Percentiles rank a stretch among this genome's conserved stretches.
These are phyloP conservation scores for Hyaloraphidium curvatum DNA, from an alignment of 192 early-diverging fungal genomes.

Conservation along the genomic window DNA sequence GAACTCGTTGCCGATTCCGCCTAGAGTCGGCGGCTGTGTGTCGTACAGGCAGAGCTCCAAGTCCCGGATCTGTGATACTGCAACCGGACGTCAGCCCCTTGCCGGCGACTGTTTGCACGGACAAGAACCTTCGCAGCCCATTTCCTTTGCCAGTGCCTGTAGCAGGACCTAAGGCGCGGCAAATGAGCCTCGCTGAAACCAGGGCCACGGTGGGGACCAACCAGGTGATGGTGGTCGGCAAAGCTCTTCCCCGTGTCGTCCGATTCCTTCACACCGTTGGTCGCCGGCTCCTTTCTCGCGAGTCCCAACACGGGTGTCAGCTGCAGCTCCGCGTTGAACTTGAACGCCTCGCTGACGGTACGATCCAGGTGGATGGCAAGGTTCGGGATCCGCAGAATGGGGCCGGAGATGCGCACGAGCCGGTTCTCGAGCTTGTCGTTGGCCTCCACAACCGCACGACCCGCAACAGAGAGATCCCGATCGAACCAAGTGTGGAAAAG, in stretches of 20 bases:
- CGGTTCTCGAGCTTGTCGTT: constrained; percentile 44
- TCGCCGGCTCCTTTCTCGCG: constrained; percentile 26
- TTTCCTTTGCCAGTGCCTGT: no score
- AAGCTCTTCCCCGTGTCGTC: constrained; percentile 6
- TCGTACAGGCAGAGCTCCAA: constrained; percentile 97
- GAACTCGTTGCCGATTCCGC: constrained; percentile 81
- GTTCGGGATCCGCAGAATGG: constrained; percentile 88
- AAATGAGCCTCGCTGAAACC: background rate
- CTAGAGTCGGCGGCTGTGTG: constrained; percentile 72
- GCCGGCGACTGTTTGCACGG: no score
- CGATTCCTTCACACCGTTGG: constrained; percentile 12
- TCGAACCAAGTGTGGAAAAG: constrained; percentile 99
- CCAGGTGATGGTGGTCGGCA: constrained; percentile 52
- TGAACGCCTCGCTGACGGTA: constrained; percentile 52
- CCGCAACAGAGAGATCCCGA: constrained; percentile 85
- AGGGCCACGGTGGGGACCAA: constrained; percentile 5
- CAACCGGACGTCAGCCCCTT: background rate
- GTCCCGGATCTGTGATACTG: constrained; percentile 63
- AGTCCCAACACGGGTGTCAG: constrained; percentile 74
- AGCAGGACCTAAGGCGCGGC: background rate
- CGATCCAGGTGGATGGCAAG: constrained; percentile 94
- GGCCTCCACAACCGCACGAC: constrained; percentile 66
- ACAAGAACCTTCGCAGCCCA: no score
- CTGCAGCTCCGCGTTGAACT: constrained; percentile 89
- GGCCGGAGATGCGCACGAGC: constrained; percentile 60